These are phyloP conservation scores for Carex cristatella DNA, from an alignment of 176 grass and related monocot genomes.

Conservation along the genomic window DNA sequence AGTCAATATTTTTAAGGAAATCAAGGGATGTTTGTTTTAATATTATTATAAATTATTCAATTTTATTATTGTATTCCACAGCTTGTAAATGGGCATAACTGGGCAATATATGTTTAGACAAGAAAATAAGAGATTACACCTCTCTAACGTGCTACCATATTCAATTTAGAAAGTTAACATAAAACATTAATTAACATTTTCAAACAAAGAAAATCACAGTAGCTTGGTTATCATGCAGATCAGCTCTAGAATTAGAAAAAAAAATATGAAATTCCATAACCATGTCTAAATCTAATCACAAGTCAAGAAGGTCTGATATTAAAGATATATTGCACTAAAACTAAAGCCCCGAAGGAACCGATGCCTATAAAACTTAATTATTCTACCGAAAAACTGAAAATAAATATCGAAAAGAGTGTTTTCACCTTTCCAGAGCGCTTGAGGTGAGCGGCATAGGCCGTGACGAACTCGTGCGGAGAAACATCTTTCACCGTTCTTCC, in stretches of 20 bases:
- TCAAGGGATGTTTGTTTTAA: background rate
- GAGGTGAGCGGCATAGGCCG: slow-evolving; percentile 63
- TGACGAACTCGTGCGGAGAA: slow-evolving; percentile 53
- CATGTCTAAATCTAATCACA: background rate
- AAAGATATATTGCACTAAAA: background rate
- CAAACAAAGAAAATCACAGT: background rate
- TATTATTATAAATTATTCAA: background rate
- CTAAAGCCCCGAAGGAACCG: background rate
- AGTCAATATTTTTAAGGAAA: background rate
- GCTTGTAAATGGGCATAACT: background rate
- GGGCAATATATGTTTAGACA: background rate
- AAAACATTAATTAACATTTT: no score
- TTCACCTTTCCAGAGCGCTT: slow-evolving; percentile 67
- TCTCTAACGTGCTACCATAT: background rate
- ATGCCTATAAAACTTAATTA: background rate
- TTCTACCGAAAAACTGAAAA: background rate
- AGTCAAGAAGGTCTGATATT: background rate
- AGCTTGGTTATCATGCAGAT: background rate
- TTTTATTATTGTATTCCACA: background rate
- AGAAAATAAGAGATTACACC: background rate
- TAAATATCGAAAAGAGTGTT: no score
- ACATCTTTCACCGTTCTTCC: slow-evolving; percentile 51
- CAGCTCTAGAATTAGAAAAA: background rate
- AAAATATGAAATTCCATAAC: background rate
- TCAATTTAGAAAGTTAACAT: no score